Conservation (phyloP, 2,329 filamentous ascomycete genomes). For the Myriangium duriaei region DNA sequence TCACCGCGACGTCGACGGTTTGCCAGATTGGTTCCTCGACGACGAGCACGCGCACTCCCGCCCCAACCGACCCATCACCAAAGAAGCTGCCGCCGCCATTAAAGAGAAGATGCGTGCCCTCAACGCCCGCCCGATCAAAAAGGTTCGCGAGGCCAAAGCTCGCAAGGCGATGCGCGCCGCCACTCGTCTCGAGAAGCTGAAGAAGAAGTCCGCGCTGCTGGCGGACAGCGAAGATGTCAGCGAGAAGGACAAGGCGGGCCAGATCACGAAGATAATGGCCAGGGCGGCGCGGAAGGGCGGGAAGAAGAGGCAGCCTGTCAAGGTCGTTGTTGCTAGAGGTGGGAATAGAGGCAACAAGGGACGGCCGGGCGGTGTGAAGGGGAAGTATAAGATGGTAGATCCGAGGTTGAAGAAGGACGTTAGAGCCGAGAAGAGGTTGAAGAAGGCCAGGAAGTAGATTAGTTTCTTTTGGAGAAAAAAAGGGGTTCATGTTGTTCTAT, state of each 20-base stretch:
- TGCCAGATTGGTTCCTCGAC: constrained; percentile 96
- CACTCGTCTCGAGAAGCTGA: constrained; percentile 80
- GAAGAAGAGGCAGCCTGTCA: constrained; percentile 72
- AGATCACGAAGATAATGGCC: constrained; percentile 68
- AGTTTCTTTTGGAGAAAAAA: too few relatives aligned
- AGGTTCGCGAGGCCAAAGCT: constrained; percentile 91
- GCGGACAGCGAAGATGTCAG: constrained; percentile 83
- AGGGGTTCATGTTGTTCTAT: not conserved
- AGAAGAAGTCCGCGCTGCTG: constrained; percentile 89
- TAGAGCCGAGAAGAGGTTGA: constrained; percentile 66
- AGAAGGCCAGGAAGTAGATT: constrained; percentile 49
- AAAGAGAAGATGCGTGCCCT: constrained; percentile 86
- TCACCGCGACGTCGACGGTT: constrained; percentile 78
- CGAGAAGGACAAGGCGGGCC: constrained; percentile 88
- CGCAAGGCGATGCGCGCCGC: constrained; percentile 95
- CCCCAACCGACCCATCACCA: constrained; percentile 76
- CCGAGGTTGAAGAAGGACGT: constrained; percentile 93
- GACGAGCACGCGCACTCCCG: constrained; percentile 79
- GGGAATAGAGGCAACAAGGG: constrained; percentile 75
- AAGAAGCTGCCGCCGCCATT: constrained; percentile 80
- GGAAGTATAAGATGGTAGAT: constrained; percentile 95
- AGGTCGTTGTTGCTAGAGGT: constrained; percentile 78
- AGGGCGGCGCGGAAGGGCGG: constrained; percentile 59
- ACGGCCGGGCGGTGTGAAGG: constrained; percentile 82
- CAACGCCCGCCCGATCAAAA: constrained; percentile 96